Conservation (phyloP, 768 basidiomycete genomes). For the Boletus rubroflammeus region DNA sequence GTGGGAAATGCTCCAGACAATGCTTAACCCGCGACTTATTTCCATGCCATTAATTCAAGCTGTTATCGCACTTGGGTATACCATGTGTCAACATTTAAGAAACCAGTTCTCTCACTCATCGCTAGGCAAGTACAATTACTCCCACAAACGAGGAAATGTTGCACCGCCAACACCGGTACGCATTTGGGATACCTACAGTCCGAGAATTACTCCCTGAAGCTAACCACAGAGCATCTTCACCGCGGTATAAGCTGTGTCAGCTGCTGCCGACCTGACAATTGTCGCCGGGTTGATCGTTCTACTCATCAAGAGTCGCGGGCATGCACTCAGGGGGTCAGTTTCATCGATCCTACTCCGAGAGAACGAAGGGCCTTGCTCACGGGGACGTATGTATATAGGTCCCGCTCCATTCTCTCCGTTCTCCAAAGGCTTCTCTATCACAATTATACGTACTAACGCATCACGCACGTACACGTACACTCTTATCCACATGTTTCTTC, state of each 20-base stretch:
- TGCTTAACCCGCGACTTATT: not conserved
- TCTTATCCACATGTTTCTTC: no score
- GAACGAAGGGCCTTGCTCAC: not conserved
- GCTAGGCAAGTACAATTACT: not conserved
- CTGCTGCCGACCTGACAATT: conserved; percentile 3
- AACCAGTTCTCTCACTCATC: not conserved
- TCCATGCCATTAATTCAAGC: not conserved
- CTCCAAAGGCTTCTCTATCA: conserved; percentile 10
- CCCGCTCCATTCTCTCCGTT: not conserved
- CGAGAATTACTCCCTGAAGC: not conserved
- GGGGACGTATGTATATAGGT: not conserved
- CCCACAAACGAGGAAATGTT: not conserved
- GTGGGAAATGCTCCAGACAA: not conserved
- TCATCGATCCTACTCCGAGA: not conserved
- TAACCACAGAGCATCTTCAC: not conserved
- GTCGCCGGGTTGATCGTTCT: not conserved
- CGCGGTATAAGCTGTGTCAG: not conserved
- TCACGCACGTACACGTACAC: no score
- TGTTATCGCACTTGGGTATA: conserved; percentile 3
- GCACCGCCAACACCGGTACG: not conserved
- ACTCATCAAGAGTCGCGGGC: no score
- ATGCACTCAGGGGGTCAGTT: not conserved
- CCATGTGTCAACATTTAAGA: not conserved
- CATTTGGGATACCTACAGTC: not conserved
- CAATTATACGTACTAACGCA: not conserved